phyloP scores from a whole-genome alignment of 2,329 filamentous ascomycete species.

The Tolypocladium pustulatum region DNA sequence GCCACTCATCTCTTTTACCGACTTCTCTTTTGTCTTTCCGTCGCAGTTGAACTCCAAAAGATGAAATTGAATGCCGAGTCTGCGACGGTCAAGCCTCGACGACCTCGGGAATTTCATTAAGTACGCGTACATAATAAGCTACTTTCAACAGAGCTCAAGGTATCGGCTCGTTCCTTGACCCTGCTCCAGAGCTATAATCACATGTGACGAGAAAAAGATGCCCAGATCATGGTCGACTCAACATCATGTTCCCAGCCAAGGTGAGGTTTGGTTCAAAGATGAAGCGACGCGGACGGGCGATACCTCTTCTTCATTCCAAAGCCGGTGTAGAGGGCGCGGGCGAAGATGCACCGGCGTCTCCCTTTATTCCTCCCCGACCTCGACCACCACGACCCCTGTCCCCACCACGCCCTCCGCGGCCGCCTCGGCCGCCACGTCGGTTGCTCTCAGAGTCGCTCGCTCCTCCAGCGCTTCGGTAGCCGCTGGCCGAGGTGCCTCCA shows the following conservation, averaged over 20 bases:
- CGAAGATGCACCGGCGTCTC: conserved; percentile 44
- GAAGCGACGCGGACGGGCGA: neutral
- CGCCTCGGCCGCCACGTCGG: conserved; percentile 44
- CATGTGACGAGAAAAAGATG: conserved; percentile 6
- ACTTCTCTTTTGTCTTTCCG: neutral
- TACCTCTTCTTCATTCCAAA: conserved; percentile 16
- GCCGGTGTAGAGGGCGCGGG: conserved; percentile 41
- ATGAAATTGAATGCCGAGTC: conserved; percentile 19
- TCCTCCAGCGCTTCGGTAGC: conserved; percentile 75
- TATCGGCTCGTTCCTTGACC: conserved; percentile 6
- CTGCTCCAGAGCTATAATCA: conserved; percentile 11
- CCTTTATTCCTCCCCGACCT: conserved; percentile 47
- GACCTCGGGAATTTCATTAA: conserved; percentile 23
- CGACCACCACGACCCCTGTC: conserved; percentile 47
- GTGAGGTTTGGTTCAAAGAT: neutral
- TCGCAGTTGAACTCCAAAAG: conserved; percentile 19
- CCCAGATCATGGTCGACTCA: neutral
- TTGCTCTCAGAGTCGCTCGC: conserved; percentile 59
- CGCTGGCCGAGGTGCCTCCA: conserved; percentile 50
- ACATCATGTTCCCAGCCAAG: neutral
- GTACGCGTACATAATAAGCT: conserved; percentile 20
- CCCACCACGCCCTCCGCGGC: conserved; percentile 46
- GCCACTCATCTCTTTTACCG: neutral
- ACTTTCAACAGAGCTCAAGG: conserved; percentile 3
- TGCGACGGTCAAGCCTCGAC: conserved; percentile 14